These are phyloP conservation scores for Terfezia boudieri DNA, from an alignment of 495 filamentous ascomycete species.

Conservation along the genomic window DNA sequence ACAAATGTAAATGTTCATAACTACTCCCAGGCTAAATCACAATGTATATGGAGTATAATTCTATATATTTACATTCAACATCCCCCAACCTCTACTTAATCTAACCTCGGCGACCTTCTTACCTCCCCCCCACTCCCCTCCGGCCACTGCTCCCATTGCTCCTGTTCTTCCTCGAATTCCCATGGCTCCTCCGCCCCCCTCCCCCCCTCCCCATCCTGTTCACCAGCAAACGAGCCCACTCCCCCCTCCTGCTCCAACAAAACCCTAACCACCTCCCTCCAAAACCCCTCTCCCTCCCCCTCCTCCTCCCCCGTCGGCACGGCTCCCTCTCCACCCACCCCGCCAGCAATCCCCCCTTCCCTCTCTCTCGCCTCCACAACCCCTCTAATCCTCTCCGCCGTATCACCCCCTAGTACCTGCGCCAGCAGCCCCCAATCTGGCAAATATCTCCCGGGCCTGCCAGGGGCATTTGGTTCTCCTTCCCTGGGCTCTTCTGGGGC, in stretches of 20 bases:
- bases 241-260: background rate
- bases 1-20: too few species aligned
- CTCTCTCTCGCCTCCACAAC: background rate
- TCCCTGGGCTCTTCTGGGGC: background rate
- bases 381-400: background rate
- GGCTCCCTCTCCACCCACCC: background rate
- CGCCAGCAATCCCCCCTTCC: background rate
- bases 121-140: background rate
- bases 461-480: background rate
- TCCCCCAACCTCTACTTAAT: background rate
- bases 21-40: background rate
- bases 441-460: background rate
- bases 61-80: background rate
- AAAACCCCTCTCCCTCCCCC: constrained; percentile 1
- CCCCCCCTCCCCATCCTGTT: constrained; percentile 8
- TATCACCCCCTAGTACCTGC: background rate
- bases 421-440: background rate
- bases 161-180: background rate
- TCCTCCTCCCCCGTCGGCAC: background rate
- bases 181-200: constrained; percentile 2
- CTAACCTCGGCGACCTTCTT: background rate
- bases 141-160: background rate
- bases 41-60: background rate
- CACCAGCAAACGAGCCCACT: constrained; percentile 10
- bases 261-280: constrained; percentile 9